phyloP scores from a whole-genome alignment of 345 rosid species.

The Sapria himalayana region DNA sequence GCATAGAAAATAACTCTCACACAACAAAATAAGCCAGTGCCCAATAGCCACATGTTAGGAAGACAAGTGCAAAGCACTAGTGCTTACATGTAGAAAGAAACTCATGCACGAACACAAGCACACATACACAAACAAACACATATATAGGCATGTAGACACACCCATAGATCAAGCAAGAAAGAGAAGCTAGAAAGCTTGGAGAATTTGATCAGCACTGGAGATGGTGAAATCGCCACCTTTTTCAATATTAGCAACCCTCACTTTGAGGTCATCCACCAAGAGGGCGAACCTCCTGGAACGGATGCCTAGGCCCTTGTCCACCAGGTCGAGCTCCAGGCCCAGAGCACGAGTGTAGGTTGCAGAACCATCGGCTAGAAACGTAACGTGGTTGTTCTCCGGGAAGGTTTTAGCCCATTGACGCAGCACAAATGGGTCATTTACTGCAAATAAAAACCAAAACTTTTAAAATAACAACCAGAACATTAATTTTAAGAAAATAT shows the following conservation, averaged over 20 bases:
- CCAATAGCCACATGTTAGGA: too few species aligned
- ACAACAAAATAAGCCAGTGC: too few species aligned
- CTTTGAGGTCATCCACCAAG: conserved; percentile 69
- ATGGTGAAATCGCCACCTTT: conserved; percentile 77
- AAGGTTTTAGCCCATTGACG: conserved; percentile 90
- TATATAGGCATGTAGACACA: too few species aligned
- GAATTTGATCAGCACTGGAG: conserved; percentile 74
- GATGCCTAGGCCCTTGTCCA: conserved; percentile 70
- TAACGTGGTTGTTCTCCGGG: conserved; percentile 82
- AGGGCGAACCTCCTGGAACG: conserved; percentile 82
- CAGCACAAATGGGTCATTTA: conserved; percentile 92
- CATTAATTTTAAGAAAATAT: not conserved
- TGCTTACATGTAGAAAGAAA: too few species aligned
- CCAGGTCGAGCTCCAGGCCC: conserved; percentile 80
- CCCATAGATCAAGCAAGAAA: too few species aligned
- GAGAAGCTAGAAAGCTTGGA: conserved; percentile 40
- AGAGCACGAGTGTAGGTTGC: conserved; percentile 66
- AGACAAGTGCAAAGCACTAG: too few species aligned
- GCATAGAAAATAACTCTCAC: too few species aligned
- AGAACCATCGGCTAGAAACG: conserved; percentile 83
- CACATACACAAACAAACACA: too few species aligned
- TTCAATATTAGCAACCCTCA: conserved; percentile 77
- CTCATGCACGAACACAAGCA: too few species aligned
- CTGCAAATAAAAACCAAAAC: conserved; percentile 18
- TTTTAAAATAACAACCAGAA: not conserved